A percentile compares a stretch with the other conserved stretches of the same genome.
phyloP scores from a whole-genome alignment of 768 basidiomycete species.

The Termitomyces sp. region DNA sequence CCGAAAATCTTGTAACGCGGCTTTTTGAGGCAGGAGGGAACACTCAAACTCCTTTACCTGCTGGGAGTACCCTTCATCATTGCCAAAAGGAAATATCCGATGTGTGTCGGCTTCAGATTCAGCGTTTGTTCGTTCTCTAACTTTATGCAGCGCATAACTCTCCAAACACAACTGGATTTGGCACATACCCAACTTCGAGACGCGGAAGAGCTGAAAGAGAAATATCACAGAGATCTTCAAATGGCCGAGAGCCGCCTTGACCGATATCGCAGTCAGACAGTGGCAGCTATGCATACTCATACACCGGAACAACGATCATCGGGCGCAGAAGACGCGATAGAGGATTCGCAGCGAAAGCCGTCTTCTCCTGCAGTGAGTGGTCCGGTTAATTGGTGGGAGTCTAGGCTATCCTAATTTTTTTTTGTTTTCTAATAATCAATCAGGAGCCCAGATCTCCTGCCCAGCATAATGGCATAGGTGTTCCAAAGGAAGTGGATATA shows the following conservation, averaged over 20 bases:
- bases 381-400: constrained; percentile 65
- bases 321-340: constrained; percentile 34
- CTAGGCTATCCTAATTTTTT: constrained; percentile 39
- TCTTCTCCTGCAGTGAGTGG: constrained; percentile 75
- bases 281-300: constrained; percentile 43
- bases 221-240: constrained; percentile 48
- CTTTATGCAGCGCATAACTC: constrained; percentile 44
- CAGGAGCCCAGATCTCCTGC: constrained; percentile 38
- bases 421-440: constrained; percentile 37
- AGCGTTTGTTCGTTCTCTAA: constrained; percentile 10
- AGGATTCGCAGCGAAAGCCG: constrained; percentile 48
- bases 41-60: constrained; percentile 28
- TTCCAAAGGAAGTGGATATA: constrained; percentile 32
- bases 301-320: constrained; percentile 25
- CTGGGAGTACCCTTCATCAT: constrained; percentile 39
- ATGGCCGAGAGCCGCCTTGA: constrained; percentile 61
- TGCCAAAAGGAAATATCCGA: constrained; percentile 58
- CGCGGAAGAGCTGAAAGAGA: constrained; percentile 43
- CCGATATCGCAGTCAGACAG: constrained; percentile 52
- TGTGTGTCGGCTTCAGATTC: constrained; percentile 36
- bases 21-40: constrained; percentile 46
- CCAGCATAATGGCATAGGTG: constrained; percentile 37
- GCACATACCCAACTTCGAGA: constrained; percentile 49
- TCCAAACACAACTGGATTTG: constrained; percentile 57
- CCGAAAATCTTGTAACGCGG: constrained; percentile 54